phyloP scores from a whole-genome alignment of 495 filamentous ascomycete species.

The Tuber indicum region DNA sequence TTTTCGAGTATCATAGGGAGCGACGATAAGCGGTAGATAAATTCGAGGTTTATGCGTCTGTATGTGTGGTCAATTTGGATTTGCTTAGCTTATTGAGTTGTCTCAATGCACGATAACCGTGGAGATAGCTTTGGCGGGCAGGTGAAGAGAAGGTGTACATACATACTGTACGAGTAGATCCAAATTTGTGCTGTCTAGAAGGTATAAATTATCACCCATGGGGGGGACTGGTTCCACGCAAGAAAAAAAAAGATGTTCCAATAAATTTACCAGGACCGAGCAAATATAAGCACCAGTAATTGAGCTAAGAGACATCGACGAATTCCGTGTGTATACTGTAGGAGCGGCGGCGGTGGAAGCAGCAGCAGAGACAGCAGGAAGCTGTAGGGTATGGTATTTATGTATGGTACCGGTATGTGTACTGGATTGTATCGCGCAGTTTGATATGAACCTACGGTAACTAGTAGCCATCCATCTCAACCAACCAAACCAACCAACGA shows the following conservation, averaged over 20 bases:
- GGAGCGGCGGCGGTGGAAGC: neutral
- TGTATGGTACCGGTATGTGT: neutral
- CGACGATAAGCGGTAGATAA: neutral
- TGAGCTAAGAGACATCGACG: neutral
- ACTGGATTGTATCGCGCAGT: neutral
- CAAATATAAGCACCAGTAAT: neutral
- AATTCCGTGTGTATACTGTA: neutral
- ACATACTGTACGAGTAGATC: neutral
- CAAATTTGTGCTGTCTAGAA: neutral
- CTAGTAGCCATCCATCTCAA: neutral
- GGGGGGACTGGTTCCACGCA: neutral
- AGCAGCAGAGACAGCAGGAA: neutral
- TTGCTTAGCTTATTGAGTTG: constrained; percentile 8
- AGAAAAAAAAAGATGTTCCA: constrained; percentile 1
- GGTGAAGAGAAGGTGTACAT: neutral
- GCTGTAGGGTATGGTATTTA: constrained; percentile 1
- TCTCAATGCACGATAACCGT: constrained; percentile 10
- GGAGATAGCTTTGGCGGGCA: neutral
- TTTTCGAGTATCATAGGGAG: neutral
- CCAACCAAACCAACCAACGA: neutral
- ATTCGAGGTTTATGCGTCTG: neutral
- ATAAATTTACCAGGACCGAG: neutral
- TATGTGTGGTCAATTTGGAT: neutral
- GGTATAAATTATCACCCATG: neutral
- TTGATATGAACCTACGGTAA: neutral